Evolutionary conservation across 148 eudicot species (phyloP).

Genomic region (Nepenthes gracilis): DNA sequence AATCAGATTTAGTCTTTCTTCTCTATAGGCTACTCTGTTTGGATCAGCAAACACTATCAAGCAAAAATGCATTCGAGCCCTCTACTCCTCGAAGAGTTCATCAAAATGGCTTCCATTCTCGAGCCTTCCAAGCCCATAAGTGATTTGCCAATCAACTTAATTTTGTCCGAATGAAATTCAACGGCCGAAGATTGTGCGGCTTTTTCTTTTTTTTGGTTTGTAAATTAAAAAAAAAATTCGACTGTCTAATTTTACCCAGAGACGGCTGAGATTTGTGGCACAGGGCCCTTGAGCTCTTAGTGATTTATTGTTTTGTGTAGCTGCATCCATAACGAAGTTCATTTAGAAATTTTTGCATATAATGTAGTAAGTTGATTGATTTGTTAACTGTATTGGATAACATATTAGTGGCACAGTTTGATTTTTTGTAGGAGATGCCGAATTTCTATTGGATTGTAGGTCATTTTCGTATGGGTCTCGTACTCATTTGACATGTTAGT

Average conservation of each 20-base stretch:
- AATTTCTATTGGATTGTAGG: conserved; percentile 17
- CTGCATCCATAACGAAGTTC: not conserved
- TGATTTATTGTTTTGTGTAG: not conserved
- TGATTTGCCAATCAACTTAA: conserved; percentile 21
- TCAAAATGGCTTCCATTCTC: too few relatives aligned
- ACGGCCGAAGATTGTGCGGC: too few relatives aligned
- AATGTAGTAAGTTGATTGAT: not conserved
- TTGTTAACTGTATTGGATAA: not conserved
- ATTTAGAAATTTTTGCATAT: not conserved
- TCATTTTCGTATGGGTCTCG: too few relatives aligned
- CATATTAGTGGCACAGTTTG: conserved; percentile 78
- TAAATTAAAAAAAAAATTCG: too few relatives aligned
- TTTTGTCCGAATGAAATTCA: too few relatives aligned
- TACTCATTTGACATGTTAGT: too few relatives aligned
- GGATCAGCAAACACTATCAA: too few relatives aligned
- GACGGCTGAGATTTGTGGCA: too few relatives aligned
- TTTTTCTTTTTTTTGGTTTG: too few relatives aligned
- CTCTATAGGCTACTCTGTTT: too few relatives aligned
- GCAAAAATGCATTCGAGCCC: conserved; percentile 57
- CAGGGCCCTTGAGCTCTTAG: not conserved
- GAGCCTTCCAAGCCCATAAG: conserved; percentile 41
- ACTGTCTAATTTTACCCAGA: too few relatives aligned
- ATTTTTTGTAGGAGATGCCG: conserved; percentile 81
- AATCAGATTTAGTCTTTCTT: too few relatives aligned
- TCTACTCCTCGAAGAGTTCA: conserved; percentile 74